Base-by-base conservation (phyloP, 163 green algal species). In the Scenedesmus sp. region DNA sequence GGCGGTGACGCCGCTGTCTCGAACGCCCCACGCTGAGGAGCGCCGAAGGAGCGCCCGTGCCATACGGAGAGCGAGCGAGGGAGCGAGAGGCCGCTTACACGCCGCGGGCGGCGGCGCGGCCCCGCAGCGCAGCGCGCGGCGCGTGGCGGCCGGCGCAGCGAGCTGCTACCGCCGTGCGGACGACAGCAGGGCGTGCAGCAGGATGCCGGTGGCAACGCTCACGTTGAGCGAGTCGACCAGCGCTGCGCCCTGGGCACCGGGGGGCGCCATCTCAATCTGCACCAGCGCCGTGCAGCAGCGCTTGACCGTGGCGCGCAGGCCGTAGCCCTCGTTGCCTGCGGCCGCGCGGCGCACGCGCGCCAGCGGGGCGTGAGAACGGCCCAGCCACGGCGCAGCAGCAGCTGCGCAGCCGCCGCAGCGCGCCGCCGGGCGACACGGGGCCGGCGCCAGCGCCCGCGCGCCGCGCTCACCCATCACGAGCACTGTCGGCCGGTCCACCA, bases 201-300 rank as follows among this genome's bases (percentile, higher is more conserved):
- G 84, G 63, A 99, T 96, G 31, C 94, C 96, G 0, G 95, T 87
- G 0, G 96, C 96, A 11, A 99, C 96, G 75, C 90, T 96, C 17
- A 99, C 93, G 82, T 99, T 99, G 11, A 99, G 82, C 24, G 89
- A 97, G 64, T 47, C 96, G 6, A 98, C 91, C 22, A 71, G 48
- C 44, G 51, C 77, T 26, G 65, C 56, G 45, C 53, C 51, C 18
- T 39, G 29, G 45, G 36, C 53, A 33, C 22, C 77, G 26, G 47
- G 1, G 45, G 44, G 45, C 11, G 34, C 57, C 84, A 87, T 89
- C 5, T 88, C 66, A 18, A 96, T 87, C 13, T 84, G 76, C 5
- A 96, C 88, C 14, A 96, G 83, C 6, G 63, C 48, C 24, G 87
- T 89, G 84, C 95, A 99, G 7, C 84, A 84, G 33, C 90, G 89